Conservation (phyloP, 2,329 filamentous ascomycete genomes). For the Trichoderma hamatum region DNA sequence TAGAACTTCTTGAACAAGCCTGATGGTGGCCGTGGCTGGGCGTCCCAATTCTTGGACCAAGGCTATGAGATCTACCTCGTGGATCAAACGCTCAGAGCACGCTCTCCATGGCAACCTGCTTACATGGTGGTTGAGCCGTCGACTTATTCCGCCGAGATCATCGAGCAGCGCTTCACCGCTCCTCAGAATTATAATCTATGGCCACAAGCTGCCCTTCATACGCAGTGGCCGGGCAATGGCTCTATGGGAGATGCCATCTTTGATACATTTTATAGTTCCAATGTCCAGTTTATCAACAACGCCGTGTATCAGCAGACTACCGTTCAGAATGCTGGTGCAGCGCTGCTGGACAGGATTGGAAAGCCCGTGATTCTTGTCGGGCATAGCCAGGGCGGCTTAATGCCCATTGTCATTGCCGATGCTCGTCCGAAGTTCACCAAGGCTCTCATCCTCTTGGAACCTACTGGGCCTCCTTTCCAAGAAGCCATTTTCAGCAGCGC, state of each 20-base stretch:
- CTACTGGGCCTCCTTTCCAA: slow-evolving; percentile 51
- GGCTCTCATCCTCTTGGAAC: slow-evolving; percentile 50
- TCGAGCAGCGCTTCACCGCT: slow-evolving; percentile 46
- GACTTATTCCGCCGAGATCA: slow-evolving; percentile 40
- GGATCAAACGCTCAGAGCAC: slow-evolving; percentile 50
- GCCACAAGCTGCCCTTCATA: slow-evolving; percentile 46
- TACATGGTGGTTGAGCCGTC: slow-evolving; percentile 33
- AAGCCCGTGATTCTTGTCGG: slow-evolving; percentile 45
- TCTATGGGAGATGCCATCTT: slow-evolving; percentile 45
- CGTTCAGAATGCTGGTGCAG: slow-evolving; percentile 45
- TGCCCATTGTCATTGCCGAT: slow-evolving; percentile 48
- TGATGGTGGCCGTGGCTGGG: slow-evolving; percentile 49
- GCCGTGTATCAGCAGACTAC: slow-evolving; percentile 41
- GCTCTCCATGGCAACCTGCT: slow-evolving; percentile 45
- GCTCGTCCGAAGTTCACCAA: slow-evolving; percentile 45
- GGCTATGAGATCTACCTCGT: slow-evolving; percentile 53
- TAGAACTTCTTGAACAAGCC: slow-evolving; percentile 45
- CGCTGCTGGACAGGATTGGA: slow-evolving; percentile 48
- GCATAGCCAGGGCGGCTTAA: slow-evolving; percentile 51
- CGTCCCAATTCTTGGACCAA: slow-evolving; percentile 49
- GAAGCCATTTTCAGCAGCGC: slow-evolving; percentile 45
- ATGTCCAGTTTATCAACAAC: slow-evolving; percentile 43
- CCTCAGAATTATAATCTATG: slow-evolving; percentile 39
- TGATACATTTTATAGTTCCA: slow-evolving; percentile 47
- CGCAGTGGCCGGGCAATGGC: slow-evolving; percentile 49